phyloP scores from a whole-genome alignment of 148 eudicot genomes.

The Persicaria tinctoria region DNA sequence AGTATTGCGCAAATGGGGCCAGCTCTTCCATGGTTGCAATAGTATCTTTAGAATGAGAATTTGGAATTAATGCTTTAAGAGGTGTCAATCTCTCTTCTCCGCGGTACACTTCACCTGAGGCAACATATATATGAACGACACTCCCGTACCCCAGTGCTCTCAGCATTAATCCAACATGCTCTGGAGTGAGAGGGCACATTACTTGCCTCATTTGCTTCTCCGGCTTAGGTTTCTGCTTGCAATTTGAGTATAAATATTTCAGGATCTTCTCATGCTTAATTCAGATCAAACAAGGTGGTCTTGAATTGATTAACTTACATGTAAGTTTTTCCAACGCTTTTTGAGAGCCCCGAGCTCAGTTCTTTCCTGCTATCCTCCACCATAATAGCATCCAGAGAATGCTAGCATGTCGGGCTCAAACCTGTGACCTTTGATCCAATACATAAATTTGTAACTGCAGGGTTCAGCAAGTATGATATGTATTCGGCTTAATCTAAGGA shows the following conservation, averaged over 20 bases:
- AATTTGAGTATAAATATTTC: slow-evolving; percentile 15
- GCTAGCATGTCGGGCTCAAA: slow-evolving; percentile 97
- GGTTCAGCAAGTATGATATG: too few species aligned
- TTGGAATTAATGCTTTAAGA: slow-evolving; percentile 26
- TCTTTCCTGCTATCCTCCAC: slow-evolving; percentile 77
- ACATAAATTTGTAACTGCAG: too few species aligned
- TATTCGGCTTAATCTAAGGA: too few species aligned
- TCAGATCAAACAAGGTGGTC: too few species aligned
- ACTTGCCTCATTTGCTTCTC: slow-evolving; percentile 80
- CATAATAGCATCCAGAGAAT: slow-evolving; percentile 89
- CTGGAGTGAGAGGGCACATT: slow-evolving; percentile 78
- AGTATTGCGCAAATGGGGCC: slow-evolving; percentile 54
- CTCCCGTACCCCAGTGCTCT: slow-evolving; percentile 68
- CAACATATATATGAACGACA: slow-evolving; percentile 71
- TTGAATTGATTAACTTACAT: slow-evolving; percentile 35
- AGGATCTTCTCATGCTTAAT: not conserved
- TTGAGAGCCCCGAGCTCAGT: slow-evolving; percentile 50
- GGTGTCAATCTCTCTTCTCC: slow-evolving; percentile 78
- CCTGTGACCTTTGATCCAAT: slow-evolving; percentile 27
- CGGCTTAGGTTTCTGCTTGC: slow-evolving; percentile 56
- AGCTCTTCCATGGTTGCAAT: slow-evolving; percentile 60
- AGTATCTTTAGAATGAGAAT: slow-evolving; percentile 46
- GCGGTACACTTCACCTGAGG: slow-evolving; percentile 82
- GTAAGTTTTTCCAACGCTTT: slow-evolving; percentile 77
- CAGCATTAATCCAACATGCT: slow-evolving; percentile 86